phyloP scores from a whole-genome alignment of 2,329 filamentous ascomycete genomes.

The Daldinia sp. region DNA sequence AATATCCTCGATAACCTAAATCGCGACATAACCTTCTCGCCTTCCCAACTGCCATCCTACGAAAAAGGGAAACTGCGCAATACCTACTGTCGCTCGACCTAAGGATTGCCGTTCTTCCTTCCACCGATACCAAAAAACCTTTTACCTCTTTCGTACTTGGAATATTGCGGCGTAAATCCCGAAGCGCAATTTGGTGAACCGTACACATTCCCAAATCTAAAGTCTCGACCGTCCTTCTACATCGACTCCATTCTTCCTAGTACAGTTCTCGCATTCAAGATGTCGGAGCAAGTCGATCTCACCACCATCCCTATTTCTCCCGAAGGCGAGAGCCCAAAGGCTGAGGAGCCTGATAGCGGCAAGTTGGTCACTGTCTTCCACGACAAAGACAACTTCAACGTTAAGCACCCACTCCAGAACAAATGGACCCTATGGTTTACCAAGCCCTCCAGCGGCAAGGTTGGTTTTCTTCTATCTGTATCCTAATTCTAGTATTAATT shows the following conservation, averaged over 20 bases:
- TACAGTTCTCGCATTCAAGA: conserved; percentile 41
- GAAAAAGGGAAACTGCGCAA: conserved; percentile 10
- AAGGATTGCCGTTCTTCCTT: background rate
- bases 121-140: background rate
- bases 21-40: background rate
- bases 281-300: conserved; percentile 69
- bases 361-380: conserved; percentile 95
- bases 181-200: conserved; percentile 16
- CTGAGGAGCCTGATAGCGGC: conserved; percentile 54
- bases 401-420: conserved; percentile 98
- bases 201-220: background rate
- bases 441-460: conserved; percentile 95
- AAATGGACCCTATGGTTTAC: conserved; percentile 99
- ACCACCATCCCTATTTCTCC: conserved; percentile 74
- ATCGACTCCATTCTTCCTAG: background rate
- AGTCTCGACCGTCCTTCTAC: background rate
- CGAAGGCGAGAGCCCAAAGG: conserved; percentile 60
- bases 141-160: background rate
- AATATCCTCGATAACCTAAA: conserved; percentile 5
- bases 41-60: conserved; percentile 4
- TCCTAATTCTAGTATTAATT: conserved; percentile 30
- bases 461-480: conserved; percentile 51
- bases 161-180: background rate
- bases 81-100: background rate
- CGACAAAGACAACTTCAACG: conserved; percentile 98